These are phyloP conservation scores for Magnusiomyces sp. DNA, from an alignment of 1,139 yeast genomes.

Conservation along the genomic window DNA sequence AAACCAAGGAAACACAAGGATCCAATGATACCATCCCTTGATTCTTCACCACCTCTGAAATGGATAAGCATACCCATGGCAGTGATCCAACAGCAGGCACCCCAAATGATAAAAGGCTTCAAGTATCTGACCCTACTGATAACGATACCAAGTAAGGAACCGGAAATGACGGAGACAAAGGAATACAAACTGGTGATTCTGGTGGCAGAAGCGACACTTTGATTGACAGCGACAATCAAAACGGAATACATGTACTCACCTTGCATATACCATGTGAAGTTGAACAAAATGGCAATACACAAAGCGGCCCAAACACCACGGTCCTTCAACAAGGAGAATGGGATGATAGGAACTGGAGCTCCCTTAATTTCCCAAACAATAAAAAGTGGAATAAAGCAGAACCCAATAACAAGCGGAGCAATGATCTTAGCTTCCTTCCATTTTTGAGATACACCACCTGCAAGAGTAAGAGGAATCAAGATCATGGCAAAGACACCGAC, in stretches of 20 bases:
- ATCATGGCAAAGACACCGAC: conserved; percentile 48
- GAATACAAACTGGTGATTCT: conserved; percentile 56
- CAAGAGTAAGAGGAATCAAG: conserved; percentile 43
- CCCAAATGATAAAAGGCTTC: conserved; percentile 53
- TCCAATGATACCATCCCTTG: conserved; percentile 55
- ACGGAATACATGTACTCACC: conserved; percentile 61
- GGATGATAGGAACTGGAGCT: conserved; percentile 51
- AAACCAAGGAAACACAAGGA: conserved; percentile 59
- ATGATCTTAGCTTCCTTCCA: conserved; percentile 53
- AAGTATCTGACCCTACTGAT: conserved; percentile 45
- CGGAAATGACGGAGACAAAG: conserved; percentile 55
- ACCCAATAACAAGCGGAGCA: conserved; percentile 60
- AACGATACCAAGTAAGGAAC: conserved; percentile 50
- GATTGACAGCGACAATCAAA: conserved; percentile 52
- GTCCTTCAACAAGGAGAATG: conserved; percentile 48
- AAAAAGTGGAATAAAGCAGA: conserved; percentile 47
- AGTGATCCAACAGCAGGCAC: conserved; percentile 47
- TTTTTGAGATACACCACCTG: conserved; percentile 46
- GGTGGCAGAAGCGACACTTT: conserved; percentile 51
- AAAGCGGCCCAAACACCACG: conserved; percentile 64
- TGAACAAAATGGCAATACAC: conserved; percentile 44
- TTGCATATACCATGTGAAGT: conserved; percentile 60
- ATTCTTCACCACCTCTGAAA: conserved; percentile 46
- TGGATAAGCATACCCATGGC: conserved; percentile 51
- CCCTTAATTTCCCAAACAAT: conserved; percentile 45